phyloP scores from a whole-genome alignment of 345 rosid species.

The Rhodamnia argentea region DNA sequence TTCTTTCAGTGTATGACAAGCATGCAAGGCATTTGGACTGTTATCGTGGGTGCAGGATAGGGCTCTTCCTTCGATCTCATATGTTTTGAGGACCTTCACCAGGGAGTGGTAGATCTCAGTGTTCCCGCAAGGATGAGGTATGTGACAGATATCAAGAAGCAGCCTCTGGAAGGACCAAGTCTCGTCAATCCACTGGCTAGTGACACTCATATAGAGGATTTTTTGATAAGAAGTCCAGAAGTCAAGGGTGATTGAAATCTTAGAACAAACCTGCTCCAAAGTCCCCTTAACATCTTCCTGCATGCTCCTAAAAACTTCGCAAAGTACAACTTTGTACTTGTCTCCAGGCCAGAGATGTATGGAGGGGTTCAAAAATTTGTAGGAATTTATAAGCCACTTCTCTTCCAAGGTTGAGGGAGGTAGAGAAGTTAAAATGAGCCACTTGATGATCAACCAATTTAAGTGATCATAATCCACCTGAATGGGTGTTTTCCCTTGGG shows the following conservation, averaged over 20 bases:
- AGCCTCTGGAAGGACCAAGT: constrained; percentile 60
- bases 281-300: constrained; percentile 59
- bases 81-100: constrained; percentile 51
- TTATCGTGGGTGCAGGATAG: constrained; percentile 92
- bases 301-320: constrained; percentile 89
- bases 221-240: constrained; percentile 81
- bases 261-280: constrained; percentile 66
- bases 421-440: constrained; percentile 71
- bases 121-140: constrained; percentile 67
- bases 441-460: constrained; percentile 85
- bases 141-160: constrained; percentile 67
- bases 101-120: constrained; percentile 59
- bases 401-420: constrained; percentile 81
- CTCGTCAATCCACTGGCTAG: constrained; percentile 85
- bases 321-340: constrained; percentile 50
- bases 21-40: constrained; percentile 65
- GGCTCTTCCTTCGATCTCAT: constrained; percentile 55
- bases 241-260: constrained; percentile 59
- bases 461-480: constrained; percentile 84
- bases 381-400: constrained; percentile 73
- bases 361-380: constrained; percentile 69
- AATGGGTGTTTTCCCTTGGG: constrained; percentile 27
- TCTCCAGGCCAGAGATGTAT: constrained; percentile 69
- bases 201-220: constrained; percentile 70
- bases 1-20: constrained; percentile 72